phyloP scores from a whole-genome alignment of 352 stramenopile species.

The Pythium brassicae region DNA sequence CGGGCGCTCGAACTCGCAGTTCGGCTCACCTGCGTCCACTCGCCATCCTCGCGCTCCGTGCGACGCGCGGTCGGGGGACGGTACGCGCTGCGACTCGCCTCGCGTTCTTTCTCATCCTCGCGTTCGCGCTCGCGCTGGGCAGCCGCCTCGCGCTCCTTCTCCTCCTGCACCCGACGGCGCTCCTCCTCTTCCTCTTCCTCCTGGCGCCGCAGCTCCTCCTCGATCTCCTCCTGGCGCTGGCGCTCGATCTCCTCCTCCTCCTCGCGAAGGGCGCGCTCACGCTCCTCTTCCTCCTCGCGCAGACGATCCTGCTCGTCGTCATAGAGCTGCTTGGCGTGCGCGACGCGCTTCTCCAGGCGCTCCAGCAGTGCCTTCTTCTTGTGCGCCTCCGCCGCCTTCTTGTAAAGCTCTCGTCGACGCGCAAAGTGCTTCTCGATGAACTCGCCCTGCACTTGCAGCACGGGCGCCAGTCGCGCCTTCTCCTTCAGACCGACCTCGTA shows the following conservation, averaged over 20 bases:
- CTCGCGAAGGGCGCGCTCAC: conserved; percentile 47
- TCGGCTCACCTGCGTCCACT: conserved; percentile 64
- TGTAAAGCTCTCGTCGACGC: conserved; percentile 81
- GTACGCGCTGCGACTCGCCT: conserved; percentile 18
- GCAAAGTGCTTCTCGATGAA: conserved; percentile 80
- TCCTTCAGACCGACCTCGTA: conserved; percentile 90
- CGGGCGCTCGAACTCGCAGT: conserved; percentile 19
- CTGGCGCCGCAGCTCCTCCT: conserved; percentile 60
- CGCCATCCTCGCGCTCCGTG: conserved; percentile 44
- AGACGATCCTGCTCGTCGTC: conserved; percentile 66
- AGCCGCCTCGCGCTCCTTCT: conserved; percentile 33
- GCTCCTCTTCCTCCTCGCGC: conserved; percentile 59
- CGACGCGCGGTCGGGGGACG: conserved; percentile 19
- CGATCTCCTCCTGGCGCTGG: conserved; percentile 51
- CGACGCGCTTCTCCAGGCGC: conserved; percentile 54
- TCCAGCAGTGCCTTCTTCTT: conserved; percentile 85
- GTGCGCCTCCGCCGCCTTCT: conserved; percentile 75
- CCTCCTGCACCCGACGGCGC: conserved; percentile 35
- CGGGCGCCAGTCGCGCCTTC: conserved; percentile 63
- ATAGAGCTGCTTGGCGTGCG: conserved; percentile 57
- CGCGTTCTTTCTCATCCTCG: conserved; percentile 39
- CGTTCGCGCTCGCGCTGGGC: conserved; percentile 13
- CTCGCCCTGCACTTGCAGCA: conserved; percentile 64
- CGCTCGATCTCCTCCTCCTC: conserved; percentile 58
- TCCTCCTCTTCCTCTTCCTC: conserved; percentile 56